These are phyloP conservation scores for Apiospora pterosperma DNA, from an alignment of 2,329 filamentous ascomycete genomes.

Conservation along the genomic window DNA sequence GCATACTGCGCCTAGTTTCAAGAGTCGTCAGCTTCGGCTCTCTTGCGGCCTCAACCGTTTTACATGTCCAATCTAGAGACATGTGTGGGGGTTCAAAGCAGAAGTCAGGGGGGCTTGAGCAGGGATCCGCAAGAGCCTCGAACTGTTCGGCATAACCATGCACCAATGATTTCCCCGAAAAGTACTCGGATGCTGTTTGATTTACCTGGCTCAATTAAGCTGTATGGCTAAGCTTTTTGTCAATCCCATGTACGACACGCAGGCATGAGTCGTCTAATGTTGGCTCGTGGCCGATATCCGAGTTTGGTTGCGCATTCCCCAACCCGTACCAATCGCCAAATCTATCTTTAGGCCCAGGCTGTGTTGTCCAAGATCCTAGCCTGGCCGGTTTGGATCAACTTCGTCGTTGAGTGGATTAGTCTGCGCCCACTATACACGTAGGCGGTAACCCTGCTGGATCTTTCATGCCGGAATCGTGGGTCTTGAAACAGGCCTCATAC, in stretches of 20 bases:
- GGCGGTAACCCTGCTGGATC: not conserved
- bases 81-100: not conserved
- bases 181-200: not conserved
- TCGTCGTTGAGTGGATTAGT: not conserved
- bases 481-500: slow-evolving; percentile 11
- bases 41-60: not conserved
- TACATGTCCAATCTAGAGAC: not conserved
- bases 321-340: not conserved
- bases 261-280: not conserved
- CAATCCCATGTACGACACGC: not conserved
- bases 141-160: not conserved
- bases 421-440: not conserved
- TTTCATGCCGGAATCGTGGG: slow-evolving; percentile 2
- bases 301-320: not conserved
- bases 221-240: not conserved
- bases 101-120: not conserved
- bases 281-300: not conserved
- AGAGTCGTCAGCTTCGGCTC: not conserved
- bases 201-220: not conserved
- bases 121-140: not conserved
- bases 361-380: not conserved
- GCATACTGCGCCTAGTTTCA: not conserved
- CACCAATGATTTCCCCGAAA: not conserved
- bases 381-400: not conserved
- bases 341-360: too few relatives aligned